phyloP scores from a whole-genome alignment of 2,329 filamentous ascomycete genomes.

The Pseudonectria foliicola region DNA sequence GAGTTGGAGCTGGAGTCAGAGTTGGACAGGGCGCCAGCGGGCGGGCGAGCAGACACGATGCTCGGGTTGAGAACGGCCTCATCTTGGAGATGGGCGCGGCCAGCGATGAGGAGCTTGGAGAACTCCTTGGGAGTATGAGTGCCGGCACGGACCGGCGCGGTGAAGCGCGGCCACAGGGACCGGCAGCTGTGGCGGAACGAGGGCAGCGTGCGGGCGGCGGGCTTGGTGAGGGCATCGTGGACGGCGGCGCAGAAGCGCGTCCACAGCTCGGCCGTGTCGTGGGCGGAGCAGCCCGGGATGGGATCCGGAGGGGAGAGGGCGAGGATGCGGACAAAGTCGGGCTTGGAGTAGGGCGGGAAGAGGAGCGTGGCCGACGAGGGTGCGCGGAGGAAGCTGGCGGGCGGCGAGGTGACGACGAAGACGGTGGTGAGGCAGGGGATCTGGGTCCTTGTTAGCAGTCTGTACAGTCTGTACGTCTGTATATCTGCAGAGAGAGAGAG shows the following conservation, averaged over 20 bases:
- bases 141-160: slow-evolving; percentile 67
- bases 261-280: slow-evolving; percentile 64
- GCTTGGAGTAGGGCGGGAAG: slow-evolving; percentile 78
- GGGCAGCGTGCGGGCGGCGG: slow-evolving; percentile 72
- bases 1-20: too few relatives aligned
- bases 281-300: slow-evolving; percentile 42
- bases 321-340: slow-evolving; percentile 72
- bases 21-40: not conserved
- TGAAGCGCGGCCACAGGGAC: slow-evolving; percentile 79
- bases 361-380: slow-evolving; percentile 40
- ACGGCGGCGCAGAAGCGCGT: slow-evolving; percentile 73
- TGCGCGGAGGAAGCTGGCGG: slow-evolving; percentile 67
- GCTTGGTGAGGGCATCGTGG: slow-evolving; percentile 78
- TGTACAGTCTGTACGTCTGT: not conserved
- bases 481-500: slow-evolving; percentile 9
- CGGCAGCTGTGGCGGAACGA: slow-evolving; percentile 63
- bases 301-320: slow-evolving; percentile 40
- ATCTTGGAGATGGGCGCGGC: slow-evolving; percentile 63
- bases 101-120: slow-evolving; percentile 68
- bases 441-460: slow-evolving; percentile 34
- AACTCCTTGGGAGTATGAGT: slow-evolving; percentile 74
- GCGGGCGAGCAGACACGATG: slow-evolving; percentile 38
- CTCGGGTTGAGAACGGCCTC: slow-evolving; percentile 62
- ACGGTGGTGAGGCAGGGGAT: slow-evolving; percentile 72
- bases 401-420: slow-evolving; percentile 67